Evolutionary conservation across 2,329 filamentous ascomycete genomes (phyloP).

Genomic region (Kalmusia sp.): DNA sequence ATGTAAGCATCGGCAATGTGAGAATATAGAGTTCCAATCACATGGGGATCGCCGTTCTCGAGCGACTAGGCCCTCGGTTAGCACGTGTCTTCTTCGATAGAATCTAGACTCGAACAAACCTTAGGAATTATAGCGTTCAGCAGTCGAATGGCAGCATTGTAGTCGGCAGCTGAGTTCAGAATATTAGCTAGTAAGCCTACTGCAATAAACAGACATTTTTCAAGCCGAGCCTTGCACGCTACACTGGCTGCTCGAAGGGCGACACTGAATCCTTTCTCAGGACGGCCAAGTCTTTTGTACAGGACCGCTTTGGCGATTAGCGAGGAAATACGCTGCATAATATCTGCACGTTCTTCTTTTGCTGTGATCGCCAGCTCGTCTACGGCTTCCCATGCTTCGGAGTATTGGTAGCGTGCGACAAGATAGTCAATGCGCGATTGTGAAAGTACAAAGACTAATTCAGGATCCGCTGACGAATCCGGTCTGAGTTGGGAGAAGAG

Average conservation of each 20-base stretch:
- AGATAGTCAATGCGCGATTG: slow-evolving; percentile 67
- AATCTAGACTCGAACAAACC: slow-evolving; percentile 47
- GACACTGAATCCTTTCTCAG: slow-evolving; percentile 78
- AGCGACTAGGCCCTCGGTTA: slow-evolving; percentile 51
- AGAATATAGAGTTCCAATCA: slow-evolving; percentile 72
- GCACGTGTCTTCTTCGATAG: neutral
- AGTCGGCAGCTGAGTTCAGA: slow-evolving; percentile 74
- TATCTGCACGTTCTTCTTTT: slow-evolving; percentile 64
- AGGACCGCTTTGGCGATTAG: slow-evolving; percentile 76
- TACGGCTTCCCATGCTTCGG: slow-evolving; percentile 61
- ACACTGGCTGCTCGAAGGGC: slow-evolving; percentile 77
- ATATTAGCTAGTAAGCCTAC: slow-evolving; percentile 72
- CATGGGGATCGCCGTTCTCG: slow-evolving; percentile 69
- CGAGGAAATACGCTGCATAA: slow-evolving; percentile 73
- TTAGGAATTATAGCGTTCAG: slow-evolving; percentile 76
- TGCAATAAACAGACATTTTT: slow-evolving; percentile 76
- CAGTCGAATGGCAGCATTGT: slow-evolving; percentile 68
- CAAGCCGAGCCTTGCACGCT: slow-evolving; percentile 72
- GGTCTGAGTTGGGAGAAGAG: slow-evolving; percentile 65
- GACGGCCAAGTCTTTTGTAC: slow-evolving; percentile 70
- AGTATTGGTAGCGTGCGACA: slow-evolving; percentile 60
- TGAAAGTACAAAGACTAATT: slow-evolving; percentile 66
- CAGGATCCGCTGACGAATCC: slow-evolving; percentile 61
- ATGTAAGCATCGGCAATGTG: slow-evolving; percentile 79
- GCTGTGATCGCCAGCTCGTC: slow-evolving; percentile 59